Conservation (phyloP, 1,139 yeast species). For the Zygosaccharomyces sapae region DNA sequence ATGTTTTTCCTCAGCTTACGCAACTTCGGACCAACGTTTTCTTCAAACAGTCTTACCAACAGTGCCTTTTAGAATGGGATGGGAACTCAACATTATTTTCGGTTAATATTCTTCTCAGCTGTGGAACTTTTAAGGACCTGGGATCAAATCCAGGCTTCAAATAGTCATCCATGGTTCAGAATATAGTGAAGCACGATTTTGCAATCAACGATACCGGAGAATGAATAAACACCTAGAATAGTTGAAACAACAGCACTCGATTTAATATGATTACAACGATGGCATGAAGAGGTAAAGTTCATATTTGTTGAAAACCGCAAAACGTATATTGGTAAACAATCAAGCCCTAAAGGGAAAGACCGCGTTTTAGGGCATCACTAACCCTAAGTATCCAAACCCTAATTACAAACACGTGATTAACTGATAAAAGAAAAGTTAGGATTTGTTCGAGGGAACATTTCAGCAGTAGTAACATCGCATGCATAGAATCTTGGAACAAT, state of each 20-base stretch:
- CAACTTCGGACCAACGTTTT: conserved; percentile 38
- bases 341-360: background rate
- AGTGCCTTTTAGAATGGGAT: conserved; percentile 61
- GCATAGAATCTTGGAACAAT: too few relatives aligned
- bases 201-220: too few relatives aligned
- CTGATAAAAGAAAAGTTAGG: too few relatives aligned
- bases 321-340: background rate
- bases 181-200: too few relatives aligned
- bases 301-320: background rate
- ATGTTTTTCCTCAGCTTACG: conserved; percentile 21
- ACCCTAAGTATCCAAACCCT: background rate
- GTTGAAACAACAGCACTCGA: too few relatives aligned
- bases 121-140: conserved; percentile 53
- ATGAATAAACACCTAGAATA: too few relatives aligned
- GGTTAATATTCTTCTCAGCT: conserved; percentile 57
- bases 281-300: background rate
- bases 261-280: too few relatives aligned
- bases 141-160: conserved; percentile 49
- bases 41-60: conserved; percentile 50
- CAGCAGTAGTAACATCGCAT: too few relatives aligned
- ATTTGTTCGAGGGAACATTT: too few relatives aligned
- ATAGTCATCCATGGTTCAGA: conserved; percentile 12
- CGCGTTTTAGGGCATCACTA: background rate
- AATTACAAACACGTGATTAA: too few relatives aligned
- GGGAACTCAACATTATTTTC: conserved; percentile 54